phyloP scores from a whole-genome alignment of 108 stramenopile genomes.

The Conticribra weissflogii region DNA sequence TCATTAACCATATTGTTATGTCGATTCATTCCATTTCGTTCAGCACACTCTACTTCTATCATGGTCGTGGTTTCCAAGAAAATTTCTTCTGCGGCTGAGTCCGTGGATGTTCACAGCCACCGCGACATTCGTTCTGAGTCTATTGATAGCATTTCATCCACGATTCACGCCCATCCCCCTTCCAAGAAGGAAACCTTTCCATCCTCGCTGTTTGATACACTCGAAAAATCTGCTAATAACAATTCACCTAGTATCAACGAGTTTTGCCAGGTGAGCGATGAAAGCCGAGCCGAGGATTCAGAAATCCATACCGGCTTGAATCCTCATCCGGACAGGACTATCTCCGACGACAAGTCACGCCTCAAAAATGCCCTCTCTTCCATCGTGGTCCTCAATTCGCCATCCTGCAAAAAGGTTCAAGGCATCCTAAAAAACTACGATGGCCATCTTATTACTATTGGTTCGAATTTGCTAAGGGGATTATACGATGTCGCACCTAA shows the following conservation, averaged over 20 bases:
- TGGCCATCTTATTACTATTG: conserved; percentile 39
- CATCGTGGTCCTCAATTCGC: conserved; percentile 21
- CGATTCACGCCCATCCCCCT: background rate
- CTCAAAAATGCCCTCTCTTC: background rate
- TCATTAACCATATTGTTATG: too few species aligned
- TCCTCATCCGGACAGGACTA: too few species aligned
- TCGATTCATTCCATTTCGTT: too few species aligned
- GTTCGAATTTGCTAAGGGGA: conserved; percentile 21
- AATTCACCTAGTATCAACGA: too few species aligned
- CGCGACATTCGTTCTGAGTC: conserved; percentile 2
- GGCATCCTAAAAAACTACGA: conserved; percentile 19
- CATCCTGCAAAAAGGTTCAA: conserved; percentile 20
- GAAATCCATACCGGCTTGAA: too few species aligned
- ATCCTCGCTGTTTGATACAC: too few species aligned
- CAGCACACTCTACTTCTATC: background rate
- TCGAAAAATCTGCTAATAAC: too few species aligned
- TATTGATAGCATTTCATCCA: conserved; percentile 5
- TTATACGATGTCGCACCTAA: conserved; percentile 39
- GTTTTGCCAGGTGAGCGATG: too few species aligned
- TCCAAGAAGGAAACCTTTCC: background rate
- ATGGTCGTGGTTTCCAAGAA: background rate
- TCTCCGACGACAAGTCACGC: background rate
- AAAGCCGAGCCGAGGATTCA: too few species aligned
- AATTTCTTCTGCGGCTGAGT: background rate
- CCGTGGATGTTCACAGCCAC: background rate